Conservation (phyloP, 129 eudicot species). For the Escallonia herrerae region DNA sequence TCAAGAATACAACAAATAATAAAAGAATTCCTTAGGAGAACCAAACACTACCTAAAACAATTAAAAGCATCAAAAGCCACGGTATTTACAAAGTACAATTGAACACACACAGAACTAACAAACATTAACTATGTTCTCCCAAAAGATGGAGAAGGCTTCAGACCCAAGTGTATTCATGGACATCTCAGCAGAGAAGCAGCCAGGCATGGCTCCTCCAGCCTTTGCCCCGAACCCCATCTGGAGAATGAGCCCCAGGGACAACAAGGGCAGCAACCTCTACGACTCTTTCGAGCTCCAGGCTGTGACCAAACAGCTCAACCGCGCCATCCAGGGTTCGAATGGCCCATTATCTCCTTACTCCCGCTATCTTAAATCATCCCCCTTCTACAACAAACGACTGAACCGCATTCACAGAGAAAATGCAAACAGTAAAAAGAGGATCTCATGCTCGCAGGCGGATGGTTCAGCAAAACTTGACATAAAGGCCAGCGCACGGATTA, state of each 20-base stretch:
- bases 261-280: conserved; percentile 42
- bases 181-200: conserved; percentile 16
- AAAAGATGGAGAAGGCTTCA: background rate
- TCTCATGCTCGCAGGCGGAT: conserved; percentile 12
- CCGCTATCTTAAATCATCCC: conserved; percentile 31
- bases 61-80: conserved; percentile 15
- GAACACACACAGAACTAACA: background rate
- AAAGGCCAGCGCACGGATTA: background rate
- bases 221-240: conserved; percentile 11
- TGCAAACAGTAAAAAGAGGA: conserved; percentile 19
- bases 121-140: background rate
- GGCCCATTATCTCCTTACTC: conserved; percentile 50
- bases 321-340: conserved; percentile 47
- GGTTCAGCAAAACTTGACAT: conserved; percentile 3
- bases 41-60: conserved; percentile 2
- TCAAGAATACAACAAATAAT: no score
- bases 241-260: conserved; percentile 23
- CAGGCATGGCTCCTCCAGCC: conserved; percentile 4
- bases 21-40: conserved; percentile 14
- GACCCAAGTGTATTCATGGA: background rate
- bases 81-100: background rate
- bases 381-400: conserved; percentile 30
- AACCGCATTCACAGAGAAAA: conserved; percentile 22
- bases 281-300: conserved; percentile 67
- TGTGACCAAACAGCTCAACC: conserved; percentile 58